Evolutionary conservation across 2,329 filamentous ascomycete species (phyloP).

Genomic region (Monilinia laxa): DNA sequence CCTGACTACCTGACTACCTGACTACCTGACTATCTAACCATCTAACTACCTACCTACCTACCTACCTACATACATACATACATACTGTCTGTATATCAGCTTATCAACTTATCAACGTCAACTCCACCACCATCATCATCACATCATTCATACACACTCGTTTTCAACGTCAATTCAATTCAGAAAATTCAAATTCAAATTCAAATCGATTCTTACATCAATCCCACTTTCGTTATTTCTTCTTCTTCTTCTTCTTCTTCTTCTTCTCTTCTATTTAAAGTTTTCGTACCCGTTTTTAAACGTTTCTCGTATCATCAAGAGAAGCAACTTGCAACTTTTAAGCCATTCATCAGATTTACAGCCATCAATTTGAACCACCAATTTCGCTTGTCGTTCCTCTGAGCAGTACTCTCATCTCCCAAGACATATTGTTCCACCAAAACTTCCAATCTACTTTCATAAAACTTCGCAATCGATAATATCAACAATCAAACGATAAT

Average conservation of each 20-base stretch:
- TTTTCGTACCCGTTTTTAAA: constrained; percentile 1
- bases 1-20: too few relatives aligned
- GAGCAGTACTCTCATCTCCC: too few relatives aligned
- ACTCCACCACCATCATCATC: too few relatives aligned
- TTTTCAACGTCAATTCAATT: constrained; percentile 9
- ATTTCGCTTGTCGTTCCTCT: constrained; percentile 8
- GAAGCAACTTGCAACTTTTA: neutral
- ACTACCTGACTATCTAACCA: too few relatives aligned
- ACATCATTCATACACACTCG: constrained; percentile 8
- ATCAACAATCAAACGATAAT: neutral
- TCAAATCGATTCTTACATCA: neutral
- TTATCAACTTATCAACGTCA: too few relatives aligned
- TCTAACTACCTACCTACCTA: neutral
- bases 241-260: neutral
- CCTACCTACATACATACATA: neutral
- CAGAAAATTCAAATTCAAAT: too few relatives aligned
- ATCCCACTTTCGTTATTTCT: constrained; percentile 9
- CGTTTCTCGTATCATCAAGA: constrained; percentile 7
- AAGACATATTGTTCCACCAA: constrained; percentile 3
- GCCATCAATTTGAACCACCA: neutral
- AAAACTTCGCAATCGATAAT: neutral
- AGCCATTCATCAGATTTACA: neutral
- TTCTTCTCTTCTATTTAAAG: neutral
- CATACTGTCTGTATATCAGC: neutral
- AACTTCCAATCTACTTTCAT: neutral